Base-by-base conservation (phyloP, 2,329 filamentous ascomycete species). In the Nemania abortiva region DNA sequence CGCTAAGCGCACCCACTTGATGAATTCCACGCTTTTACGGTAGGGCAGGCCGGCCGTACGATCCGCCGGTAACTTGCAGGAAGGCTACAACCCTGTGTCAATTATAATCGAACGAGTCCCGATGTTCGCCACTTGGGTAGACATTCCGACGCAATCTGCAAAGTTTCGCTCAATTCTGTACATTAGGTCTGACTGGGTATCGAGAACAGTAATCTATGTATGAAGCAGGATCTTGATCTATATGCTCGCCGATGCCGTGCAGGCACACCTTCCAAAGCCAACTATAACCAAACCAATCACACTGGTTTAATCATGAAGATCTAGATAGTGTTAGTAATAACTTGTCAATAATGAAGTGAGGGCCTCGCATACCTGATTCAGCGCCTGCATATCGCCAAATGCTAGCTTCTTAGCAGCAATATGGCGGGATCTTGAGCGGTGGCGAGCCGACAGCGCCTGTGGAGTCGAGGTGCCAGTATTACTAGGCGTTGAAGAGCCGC, bases 361-460 rank as follows among this genome's bases (percentile, higher is more conserved):
- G 20, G 84, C 9, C 80, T 82, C n/a, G 49, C 60, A 56, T 69
- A 95, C 92, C 89, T 98, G 94, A 79, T 95, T 95, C 77, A 98
- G 82, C 15, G 94, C 93, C 77, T 91, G 90, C 57, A 90, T 87
- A 79, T 98, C 92, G 83, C 94, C 87, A 67, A 94, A 88, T 2
- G 95, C 94, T 83, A 91, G 89, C 75, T 90, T 90, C 84, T 98
- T 98, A 75, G 96, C 93, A 65, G 91, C 91, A 76, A 98, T 97
- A 80, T 95, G 93, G 69, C 93, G 87, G 73, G 92, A 90, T 71
- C 95, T 86, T 55, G 95, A 89, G 63, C 92, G 88, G 78, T 95
- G 92, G 72, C 94, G 88, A 57, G 87, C 89, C 29, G 86, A 84
- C 70, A 85, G 82, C 79, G 81, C 81, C 69, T 79, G 82, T 66